These are phyloP conservation scores for Pyrenophora tritici-repentis DNA, from an alignment of 2,329 filamentous ascomycete genomes.

Conservation along the genomic window DNA sequence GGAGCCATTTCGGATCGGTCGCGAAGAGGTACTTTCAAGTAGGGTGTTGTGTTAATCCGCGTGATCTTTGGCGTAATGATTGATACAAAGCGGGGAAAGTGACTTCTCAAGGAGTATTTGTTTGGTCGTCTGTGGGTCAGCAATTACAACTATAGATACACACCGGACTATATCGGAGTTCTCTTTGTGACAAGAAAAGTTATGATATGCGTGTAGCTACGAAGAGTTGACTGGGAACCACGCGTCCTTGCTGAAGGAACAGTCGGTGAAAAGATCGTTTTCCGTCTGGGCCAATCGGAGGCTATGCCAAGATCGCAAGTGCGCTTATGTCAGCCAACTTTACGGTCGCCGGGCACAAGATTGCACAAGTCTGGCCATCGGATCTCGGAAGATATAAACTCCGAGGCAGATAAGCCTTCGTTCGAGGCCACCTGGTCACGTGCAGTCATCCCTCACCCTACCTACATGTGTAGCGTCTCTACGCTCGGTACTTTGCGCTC, in stretches of 20 bases:
- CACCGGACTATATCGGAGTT: neutral
- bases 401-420: too few species aligned
- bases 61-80: neutral
- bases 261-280: slow-evolving; percentile 10
- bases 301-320: too few species aligned
- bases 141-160: slow-evolving; percentile 5
- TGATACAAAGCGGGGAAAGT: neutral
- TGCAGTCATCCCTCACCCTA: too few species aligned
- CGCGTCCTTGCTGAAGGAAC: slow-evolving; percentile 10
- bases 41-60: neutral
- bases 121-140: slow-evolving; percentile 3
- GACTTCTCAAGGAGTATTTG: neutral
- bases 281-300: too few species aligned
- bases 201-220: slow-evolving; percentile 1
- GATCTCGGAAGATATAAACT: too few species aligned
- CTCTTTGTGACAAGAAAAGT: neutral
- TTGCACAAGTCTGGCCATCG: too few species aligned
- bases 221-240: neutral
- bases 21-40: neutral
- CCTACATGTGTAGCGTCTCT: too few species aligned
- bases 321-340: too few species aligned
- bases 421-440: too few species aligned
- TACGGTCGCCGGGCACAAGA: too few species aligned
- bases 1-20: slow-evolving; percentile 24
- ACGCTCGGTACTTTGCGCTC: too few species aligned